Evolutionary conservation across 129 eudicot species (phyloP), one percentile per base, ranked within the genome.

Genomic region (Lactuca sativa): DNA sequence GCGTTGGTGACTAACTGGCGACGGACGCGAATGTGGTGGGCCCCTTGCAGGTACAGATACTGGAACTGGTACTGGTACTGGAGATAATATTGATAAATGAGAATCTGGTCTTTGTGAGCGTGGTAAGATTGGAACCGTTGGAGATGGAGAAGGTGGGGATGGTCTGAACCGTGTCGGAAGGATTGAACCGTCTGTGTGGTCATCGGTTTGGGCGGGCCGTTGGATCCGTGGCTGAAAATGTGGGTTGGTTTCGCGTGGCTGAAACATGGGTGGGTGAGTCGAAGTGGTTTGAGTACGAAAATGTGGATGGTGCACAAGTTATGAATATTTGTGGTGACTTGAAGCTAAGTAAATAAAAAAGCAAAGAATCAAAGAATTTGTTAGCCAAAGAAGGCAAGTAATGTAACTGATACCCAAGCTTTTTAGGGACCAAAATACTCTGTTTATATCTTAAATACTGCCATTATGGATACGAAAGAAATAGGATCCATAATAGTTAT

Each of bases 331-430:
- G 73, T 18, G 79, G 75, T 66, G 67, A 52, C 67, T 74, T 79
- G 52, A 75, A 52, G 71, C 63, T 15, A 74, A 68, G 17, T 47
- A 47, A 43, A 25, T 25, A 25, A 18, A 65, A 76, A 80, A 78
- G 85, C 36, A 85, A 89, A 84, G 96, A 81, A 89, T 89, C 90
- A 79, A 78, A 70, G 66, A 54, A 78, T 75, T 75, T 65, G 77
- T 73, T 61, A 72, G 69, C 86, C 81, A 78, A 12, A 4, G 76
- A 85, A 85, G 90, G 95, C 98, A 93, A 89, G 96, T 75, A 85
- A 83, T 58, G 80, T 80, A 58, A 76, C 7, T 77, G 82, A 79
- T 83, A 62, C 90, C 90, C 71, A 60, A 16, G 43, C 79, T 75
- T 81, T 75, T 68, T 52, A 7, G 40, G 68, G 62, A 43, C 33